Percentiles rank a stretch among this genome's conserved stretches.
These are phyloP conservation scores for Sophora flavescens DNA, from an alignment of 306 rosid genomes.

Conservation along the genomic window DNA sequence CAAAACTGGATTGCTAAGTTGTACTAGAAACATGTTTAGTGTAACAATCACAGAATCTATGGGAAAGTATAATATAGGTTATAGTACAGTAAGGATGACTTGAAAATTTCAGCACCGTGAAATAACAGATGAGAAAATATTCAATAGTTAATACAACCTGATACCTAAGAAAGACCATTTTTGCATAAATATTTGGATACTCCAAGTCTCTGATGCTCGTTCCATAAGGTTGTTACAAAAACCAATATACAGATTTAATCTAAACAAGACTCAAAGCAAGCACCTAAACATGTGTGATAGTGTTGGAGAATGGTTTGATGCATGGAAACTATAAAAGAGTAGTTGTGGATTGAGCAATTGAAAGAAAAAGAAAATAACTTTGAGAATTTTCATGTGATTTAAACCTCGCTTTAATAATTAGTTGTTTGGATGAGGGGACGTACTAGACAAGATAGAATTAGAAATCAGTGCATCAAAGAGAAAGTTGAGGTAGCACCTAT, in stretches of 20 bases:
- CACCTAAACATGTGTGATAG: not conserved
- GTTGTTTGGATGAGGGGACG: too few species aligned
- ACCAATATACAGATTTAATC: not conserved
- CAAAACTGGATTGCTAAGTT: conserved; percentile 28
- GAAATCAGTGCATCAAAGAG: too few species aligned
- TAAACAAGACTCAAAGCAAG: conserved; percentile 21
- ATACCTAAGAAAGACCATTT: conserved; percentile 13
- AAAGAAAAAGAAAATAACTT: not conserved
- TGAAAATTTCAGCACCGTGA: conserved; percentile 24
- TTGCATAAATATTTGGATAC: not conserved
- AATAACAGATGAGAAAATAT: conserved; percentile 14
- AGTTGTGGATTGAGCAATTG: not conserved
- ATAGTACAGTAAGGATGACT: not conserved
- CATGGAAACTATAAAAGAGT: not conserved
- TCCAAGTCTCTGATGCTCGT: conserved; percentile 1
- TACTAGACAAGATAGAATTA: too few species aligned
- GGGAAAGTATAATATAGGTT: conserved; percentile 16
- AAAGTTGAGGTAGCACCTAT: too few species aligned
- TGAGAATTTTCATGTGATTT: not conserved
- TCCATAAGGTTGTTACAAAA: not conserved
- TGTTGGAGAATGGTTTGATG: not conserved
- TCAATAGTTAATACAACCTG: not conserved
- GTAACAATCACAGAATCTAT: conserved; percentile 15
- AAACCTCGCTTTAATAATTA: not conserved
- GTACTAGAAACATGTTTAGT: conserved; percentile 29